Base-by-base conservation (phyloP, 345 rosid genomes). In the Limnanthes douglasii region DNA sequence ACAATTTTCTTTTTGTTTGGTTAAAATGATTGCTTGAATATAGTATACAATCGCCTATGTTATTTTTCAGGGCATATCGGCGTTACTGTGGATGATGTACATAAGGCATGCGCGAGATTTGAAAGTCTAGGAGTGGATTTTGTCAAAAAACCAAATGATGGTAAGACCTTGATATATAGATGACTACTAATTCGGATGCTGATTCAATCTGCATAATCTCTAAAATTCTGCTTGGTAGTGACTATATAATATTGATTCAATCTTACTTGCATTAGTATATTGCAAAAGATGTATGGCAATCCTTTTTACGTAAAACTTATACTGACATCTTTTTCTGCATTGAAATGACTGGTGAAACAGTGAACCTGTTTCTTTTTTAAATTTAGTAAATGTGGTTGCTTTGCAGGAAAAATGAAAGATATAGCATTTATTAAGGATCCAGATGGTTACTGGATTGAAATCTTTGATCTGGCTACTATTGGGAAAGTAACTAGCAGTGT, bases 381-480 rank as follows among this genome's bases (percentile, higher is more conserved):
- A n/a, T n/a, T n/a, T n/a, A n/a, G n/a, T n/a, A n/a, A n/a, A n/a
- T n/a, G n/a, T n/a, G 4, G 32, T 3, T 23, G 43, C 19, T 1
- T 47, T 57, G 51, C 72, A 80, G 95, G 98, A 42, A 80, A 84
- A 59, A 62, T 90, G 94, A 90, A 84, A 62, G 78, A 73, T 18
- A 25, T 80, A 46, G 98, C 96, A 21, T 90, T 90, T 59, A 84
- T 90, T 22, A 84, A 80, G 73, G 98, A 84, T 69, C 98, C 96
- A 37, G 96, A 84, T 67, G 88, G 94, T 60, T 75, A 90, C 52
- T 78, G 94, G 94, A 84, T 78, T 24, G 94, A 90, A 65, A 84
- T 90, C 66, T 84, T 84, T 36, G 93, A 90, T 54, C 73, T 72
- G 43, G 70, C 66, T 37, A 66, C 53, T 33, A 75, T 77, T 16